Conservation (phyloP, 73 alveolate species). For the Tetrahymena elliotti region DNA sequence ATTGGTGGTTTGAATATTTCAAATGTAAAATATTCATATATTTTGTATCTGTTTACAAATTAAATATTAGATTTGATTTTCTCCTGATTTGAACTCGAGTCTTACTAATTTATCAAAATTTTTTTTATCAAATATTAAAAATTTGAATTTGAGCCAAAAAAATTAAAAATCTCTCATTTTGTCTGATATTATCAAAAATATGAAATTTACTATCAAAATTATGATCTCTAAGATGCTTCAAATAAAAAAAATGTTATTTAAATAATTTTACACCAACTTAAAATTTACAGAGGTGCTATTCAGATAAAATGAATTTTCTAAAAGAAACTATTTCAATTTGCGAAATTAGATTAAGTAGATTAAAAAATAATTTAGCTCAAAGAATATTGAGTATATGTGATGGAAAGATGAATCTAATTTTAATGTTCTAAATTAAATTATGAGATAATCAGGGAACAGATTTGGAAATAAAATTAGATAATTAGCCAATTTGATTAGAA, state of each 20-base stretch:
- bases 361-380: background rate
- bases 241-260: no score
- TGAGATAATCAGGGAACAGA: background rate
- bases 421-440: background rate
- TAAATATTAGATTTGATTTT: no score
- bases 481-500: background rate
- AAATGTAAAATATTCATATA: no score
- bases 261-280: no score
- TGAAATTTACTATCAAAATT: background rate
- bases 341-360: background rate
- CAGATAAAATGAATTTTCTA: no score
- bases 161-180: background rate
- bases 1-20: no score
- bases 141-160: background rate
- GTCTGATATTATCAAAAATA: background rate
- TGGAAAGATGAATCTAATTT: background rate
- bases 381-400: background rate
- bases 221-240: no score
- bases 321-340: no score
- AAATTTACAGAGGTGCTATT: no score
- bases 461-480: background rate
- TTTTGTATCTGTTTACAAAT: no score
- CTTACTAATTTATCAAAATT: background rate
- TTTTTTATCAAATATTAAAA: background rate
- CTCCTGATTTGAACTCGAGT: no score